Percentiles rank a stretch among this genome's conserved stretches.
Evolutionary conservation across 345 rosid genomes (phyloP).

Genomic region (Trapa bicornis): DNA sequence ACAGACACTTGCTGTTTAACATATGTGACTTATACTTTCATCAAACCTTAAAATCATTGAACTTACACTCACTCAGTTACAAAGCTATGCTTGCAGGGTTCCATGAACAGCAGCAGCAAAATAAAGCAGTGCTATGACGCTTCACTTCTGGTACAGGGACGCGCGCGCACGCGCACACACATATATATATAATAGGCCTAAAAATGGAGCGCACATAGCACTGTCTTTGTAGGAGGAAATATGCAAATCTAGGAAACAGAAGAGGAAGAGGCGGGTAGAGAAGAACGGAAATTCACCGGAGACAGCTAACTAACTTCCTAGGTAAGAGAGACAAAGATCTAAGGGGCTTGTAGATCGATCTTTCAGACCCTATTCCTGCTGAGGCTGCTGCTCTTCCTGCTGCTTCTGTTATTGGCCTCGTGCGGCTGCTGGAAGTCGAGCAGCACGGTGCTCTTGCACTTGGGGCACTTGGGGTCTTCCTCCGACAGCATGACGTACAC

Average conservation of each 20-base stretch:
- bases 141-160: conserved; percentile 15
- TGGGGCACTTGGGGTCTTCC: conserved; percentile 72
- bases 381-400: conserved; percentile 15
- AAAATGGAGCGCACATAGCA: conserved; percentile 60
- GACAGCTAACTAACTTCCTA: conserved; percentile 7
- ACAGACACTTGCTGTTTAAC: too few species aligned
- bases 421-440: conserved; percentile 48
- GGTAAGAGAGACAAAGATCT: background rate
- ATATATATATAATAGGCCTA: background rate
- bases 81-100: conserved; percentile 17
- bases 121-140: conserved; percentile 37
- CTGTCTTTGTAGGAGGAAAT: conserved; percentile 14
- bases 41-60: background rate
- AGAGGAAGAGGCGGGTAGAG: background rate
- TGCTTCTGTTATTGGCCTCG: conserved; percentile 22
- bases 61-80: background rate
- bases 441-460: conserved; percentile 83
- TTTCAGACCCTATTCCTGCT: conserved; percentile 25
- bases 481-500: conserved; percentile 91
- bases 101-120: conserved; percentile 13
- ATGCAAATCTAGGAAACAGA: background rate
- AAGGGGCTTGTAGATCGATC: background rate
- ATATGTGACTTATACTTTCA: too few species aligned
- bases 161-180: background rate
- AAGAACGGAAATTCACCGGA: background rate